Conservation (phyloP, 352 stramenopile species). For the Phytophthora ramorum region DNA sequence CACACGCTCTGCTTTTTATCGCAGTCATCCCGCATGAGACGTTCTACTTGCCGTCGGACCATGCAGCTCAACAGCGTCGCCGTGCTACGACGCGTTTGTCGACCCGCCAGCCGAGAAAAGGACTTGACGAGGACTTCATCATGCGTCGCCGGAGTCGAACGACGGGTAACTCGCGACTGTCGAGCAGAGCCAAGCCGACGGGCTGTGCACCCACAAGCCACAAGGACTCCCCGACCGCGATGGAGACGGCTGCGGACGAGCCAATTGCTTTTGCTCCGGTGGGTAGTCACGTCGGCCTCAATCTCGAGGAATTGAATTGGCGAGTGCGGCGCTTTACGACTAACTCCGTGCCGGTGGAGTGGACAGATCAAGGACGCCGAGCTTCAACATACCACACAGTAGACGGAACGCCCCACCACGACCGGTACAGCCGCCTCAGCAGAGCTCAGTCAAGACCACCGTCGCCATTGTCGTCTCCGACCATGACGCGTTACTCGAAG, state of each 20-base stretch:
- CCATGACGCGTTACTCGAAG: constrained; percentile 9
- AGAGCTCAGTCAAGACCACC: constrained; percentile 1
- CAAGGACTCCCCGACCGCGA: constrained; percentile 22
- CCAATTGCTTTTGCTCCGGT: constrained; percentile 25
- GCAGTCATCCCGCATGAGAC: constrained; percentile 36
- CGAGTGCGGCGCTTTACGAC: constrained; percentile 41
- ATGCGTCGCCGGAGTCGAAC: constrained; percentile 28
- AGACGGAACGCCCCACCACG: constrained; percentile 23
- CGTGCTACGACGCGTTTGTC: constrained; percentile 30
- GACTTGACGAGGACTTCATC: constrained; percentile 15
- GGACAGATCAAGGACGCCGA: constrained; percentile 17
- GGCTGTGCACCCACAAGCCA: constrained; percentile 9
- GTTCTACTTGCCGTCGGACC: constrained; percentile 32
- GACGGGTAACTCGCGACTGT: constrained; percentile 35
- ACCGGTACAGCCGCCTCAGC: constrained; percentile 10
- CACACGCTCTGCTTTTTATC: constrained; percentile 1
- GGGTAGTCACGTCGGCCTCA: constrained; percentile 35
- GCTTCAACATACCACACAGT: constrained; percentile 19
- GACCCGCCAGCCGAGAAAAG: constrained; percentile 9
- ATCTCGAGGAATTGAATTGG: constrained; percentile 47
- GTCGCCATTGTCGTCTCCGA: constrained; percentile 6
- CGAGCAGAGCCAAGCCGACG: constrained; percentile 29
- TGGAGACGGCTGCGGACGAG: constrained; percentile 3
- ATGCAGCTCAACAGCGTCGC: constrained; percentile 23
- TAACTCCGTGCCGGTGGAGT: constrained; percentile 36